Conservation (phyloP, 345 rosid genomes). For the Luvunga scandens region DNA sequence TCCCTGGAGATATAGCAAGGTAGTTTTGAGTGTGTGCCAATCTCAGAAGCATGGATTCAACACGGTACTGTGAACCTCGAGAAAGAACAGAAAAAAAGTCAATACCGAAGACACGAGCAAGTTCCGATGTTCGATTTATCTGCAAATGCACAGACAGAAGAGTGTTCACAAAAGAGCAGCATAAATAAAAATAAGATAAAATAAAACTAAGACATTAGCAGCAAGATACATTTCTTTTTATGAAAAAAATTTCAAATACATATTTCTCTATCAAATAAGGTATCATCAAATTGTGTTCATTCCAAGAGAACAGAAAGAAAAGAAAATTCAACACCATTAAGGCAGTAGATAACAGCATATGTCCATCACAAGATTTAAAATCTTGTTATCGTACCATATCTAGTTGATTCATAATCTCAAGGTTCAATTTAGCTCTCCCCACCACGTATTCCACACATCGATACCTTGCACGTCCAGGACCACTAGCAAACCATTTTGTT, state of each 20-base stretch:
- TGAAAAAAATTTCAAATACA: not conserved
- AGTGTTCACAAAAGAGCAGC: conserved; percentile 1
- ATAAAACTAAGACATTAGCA: not conserved
- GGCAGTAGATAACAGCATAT: not conserved
- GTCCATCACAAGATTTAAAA: not conserved
- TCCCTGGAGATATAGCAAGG: conserved; percentile 94
- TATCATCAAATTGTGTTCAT: not conserved
- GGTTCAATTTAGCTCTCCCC: conserved; percentile 71
- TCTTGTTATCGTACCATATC: conserved; percentile 61
- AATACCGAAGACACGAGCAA: conserved; percentile 95
- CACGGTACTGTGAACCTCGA: conserved; percentile 97
- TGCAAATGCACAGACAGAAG: conserved; percentile 36
- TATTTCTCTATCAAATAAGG: not conserved
- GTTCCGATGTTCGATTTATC: conserved; percentile 97
- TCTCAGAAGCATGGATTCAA: conserved; percentile 95
- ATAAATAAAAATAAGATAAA: not conserved
- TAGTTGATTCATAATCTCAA: conserved; percentile 79
- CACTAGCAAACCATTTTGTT: conserved; percentile 77
- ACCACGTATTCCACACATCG: conserved; percentile 73
- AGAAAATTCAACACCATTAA: not conserved
- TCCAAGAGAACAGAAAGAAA: not conserved
- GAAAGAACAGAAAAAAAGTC: conserved; percentile 98
- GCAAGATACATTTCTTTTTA: not conserved
- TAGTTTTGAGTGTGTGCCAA: conserved; percentile 94
- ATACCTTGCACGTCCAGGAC: conserved; percentile 74